Base-by-base conservation (phyloP, 2,329 filamentous ascomycete species). In the Exophiala xenobiotica region DNA sequence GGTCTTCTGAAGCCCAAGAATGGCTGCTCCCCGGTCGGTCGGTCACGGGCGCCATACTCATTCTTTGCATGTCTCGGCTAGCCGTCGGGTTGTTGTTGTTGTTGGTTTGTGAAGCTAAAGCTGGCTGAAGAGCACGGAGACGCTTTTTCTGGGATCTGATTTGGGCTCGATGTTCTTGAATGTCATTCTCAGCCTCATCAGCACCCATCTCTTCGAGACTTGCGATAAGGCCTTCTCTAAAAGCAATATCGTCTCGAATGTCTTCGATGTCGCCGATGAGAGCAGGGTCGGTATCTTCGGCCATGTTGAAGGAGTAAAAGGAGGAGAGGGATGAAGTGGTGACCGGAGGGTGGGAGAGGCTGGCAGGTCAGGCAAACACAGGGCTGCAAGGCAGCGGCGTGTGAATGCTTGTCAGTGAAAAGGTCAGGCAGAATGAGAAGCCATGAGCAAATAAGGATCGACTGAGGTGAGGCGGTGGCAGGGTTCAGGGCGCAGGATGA, bases 241-340 rank as follows among this genome's bases (percentile, higher is more conserved):
- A 38, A 37, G 47, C 56, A 46, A 60, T 58, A 7, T 60, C 56
- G 33, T 60, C 56, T 27, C 35, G 47, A 39, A 60, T 37, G 22
- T 57, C 53, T 37, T 51, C 48, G n/a, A 56, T 50, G 19, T 54
- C 48, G 16, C 44, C 38, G 18, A 45, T 18, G 9, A 45, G 9
- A 11, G 43, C 39, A 23, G 29, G 43, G 37, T 57, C 54, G 24
- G 27, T 33, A 11, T 38, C 20, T 11, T 48, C 45, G 16, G 40
- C 47, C 54, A 59, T 59, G 2, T 24, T 53, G 54, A 37, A 22
- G 29, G 31, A 12, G 31, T n/a, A n/a, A n/a, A n/a, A 35, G 31
- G 12, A 3, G 9, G 31, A 16, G 18, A 16, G 31, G 31, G 3
- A 6, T 35, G n/a, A 35, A 35, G 5, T 12, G 18, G 12, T 16